Conservation (phyloP, 2,329 filamentous ascomycete species). For the Fusarium vanettenii region DNA sequence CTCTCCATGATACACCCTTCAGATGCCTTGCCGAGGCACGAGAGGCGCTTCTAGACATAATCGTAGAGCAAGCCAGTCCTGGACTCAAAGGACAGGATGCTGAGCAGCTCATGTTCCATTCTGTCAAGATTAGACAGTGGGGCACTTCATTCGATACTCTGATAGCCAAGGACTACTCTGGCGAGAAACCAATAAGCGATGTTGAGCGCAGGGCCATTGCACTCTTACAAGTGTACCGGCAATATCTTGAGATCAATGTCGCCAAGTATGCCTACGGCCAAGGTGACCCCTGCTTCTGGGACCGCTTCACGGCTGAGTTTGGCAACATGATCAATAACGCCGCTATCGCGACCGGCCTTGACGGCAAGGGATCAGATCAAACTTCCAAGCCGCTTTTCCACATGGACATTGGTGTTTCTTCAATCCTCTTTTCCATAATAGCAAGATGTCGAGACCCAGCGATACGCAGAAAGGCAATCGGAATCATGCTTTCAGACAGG, state of each 20-base stretch:
- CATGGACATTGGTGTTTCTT: slow-evolving; percentile 20
- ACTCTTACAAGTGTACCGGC: slow-evolving; percentile 18
- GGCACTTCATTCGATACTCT: slow-evolving; percentile 4
- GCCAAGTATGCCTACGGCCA: slow-evolving; percentile 15
- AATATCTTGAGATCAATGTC: slow-evolving; percentile 17
- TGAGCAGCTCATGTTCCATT: neutral
- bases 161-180: neutral
- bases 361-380: neutral
- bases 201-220: slow-evolving; percentile 8
- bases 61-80: slow-evolving; percentile 19
- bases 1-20: neutral
- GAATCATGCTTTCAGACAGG: slow-evolving; percentile 15
- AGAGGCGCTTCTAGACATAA: slow-evolving; percentile 11
- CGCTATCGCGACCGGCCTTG: neutral
- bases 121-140: slow-evolving; percentile 14
- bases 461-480: slow-evolving; percentile 10
- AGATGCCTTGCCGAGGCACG: slow-evolving; percentile 4
- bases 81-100: slow-evolving; percentile 14
- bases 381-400: slow-evolving; percentile 1
- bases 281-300: slow-evolving; percentile 30
- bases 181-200: fast-evolving
- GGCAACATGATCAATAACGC: slow-evolving; percentile 5
- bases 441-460: slow-evolving; percentile 22
- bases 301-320: slow-evolving; percentile 10
- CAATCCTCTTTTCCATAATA: slow-evolving; percentile 11